A percentile compares a stretch with the other conserved stretches of the same genome.
These are phyloP conservation scores for Kwoniella sp. DNA, from an alignment of 768 basidiomycete species.

Conservation along the genomic window DNA sequence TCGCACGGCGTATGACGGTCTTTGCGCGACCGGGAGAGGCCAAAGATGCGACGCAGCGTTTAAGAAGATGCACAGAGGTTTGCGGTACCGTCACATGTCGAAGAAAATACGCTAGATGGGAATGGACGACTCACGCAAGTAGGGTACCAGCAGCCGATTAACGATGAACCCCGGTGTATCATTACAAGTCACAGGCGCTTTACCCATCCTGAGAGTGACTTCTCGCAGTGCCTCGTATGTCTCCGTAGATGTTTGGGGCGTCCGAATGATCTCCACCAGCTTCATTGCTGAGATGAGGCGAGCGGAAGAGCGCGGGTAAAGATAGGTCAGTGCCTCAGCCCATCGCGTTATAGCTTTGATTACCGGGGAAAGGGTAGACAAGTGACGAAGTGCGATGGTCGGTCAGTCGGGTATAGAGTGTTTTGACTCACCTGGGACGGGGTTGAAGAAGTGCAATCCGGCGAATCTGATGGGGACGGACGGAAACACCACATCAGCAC, in stretches of 20 bases:
- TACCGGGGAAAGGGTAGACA: too few relatives aligned
- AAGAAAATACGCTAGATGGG: background rate
- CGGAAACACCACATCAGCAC: background rate
- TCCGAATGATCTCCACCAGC: slow-evolving; percentile 58
- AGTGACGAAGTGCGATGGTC: too few relatives aligned
- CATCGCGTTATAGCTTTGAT: too few relatives aligned
- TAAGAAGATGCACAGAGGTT: too few relatives aligned
- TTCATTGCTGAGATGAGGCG: slow-evolving; percentile 53
- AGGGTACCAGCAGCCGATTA: slow-evolving; percentile 58
- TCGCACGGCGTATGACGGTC: background rate
- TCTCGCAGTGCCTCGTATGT: slow-evolving; percentile 55
- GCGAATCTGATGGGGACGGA: slow-evolving; percentile 52
- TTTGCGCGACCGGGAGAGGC: background rate
- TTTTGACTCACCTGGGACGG: slow-evolving; percentile 41
- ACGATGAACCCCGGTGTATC: slow-evolving; percentile 61
- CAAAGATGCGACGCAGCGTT: background rate
- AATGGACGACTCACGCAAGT: slow-evolving; percentile 52
- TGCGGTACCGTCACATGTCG: too few relatives aligned
- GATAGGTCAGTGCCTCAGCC: too few relatives aligned
- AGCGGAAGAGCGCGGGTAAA: too few relatives aligned
- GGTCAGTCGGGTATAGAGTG: too few relatives aligned
- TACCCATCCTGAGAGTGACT: slow-evolving; percentile 57
- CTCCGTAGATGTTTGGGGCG: slow-evolving; percentile 53
- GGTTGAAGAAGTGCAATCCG: slow-evolving; percentile 60
- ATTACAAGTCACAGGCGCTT: slow-evolving; percentile 58